Evolutionary conservation across 2,329 filamentous ascomycete genomes (phyloP).

Genomic region (Plectosphaerella plurivora): DNA sequence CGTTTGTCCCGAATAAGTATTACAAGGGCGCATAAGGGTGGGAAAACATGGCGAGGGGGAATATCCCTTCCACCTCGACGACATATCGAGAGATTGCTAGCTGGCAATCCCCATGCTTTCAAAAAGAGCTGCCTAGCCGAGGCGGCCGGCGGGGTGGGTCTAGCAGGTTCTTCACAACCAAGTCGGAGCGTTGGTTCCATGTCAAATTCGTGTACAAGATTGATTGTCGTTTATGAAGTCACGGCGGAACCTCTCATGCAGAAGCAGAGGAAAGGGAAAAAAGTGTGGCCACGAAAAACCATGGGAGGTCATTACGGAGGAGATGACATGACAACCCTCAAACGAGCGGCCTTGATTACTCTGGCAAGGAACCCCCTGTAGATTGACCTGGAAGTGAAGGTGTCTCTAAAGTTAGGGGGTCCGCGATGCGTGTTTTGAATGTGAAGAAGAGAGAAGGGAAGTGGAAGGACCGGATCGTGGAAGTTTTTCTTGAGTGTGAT

Average conservation of each 20-base stretch:
- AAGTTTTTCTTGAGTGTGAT: slow-evolving; percentile 1
- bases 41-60: no score
- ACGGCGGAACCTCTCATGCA: no score
- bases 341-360: slow-evolving; percentile 11
- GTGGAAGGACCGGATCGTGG: slow-evolving; percentile 3
- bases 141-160: no score
- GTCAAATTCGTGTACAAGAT: no score
- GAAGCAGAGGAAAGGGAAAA: background rate
- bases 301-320: slow-evolving; percentile 36
- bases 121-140: slow-evolving; percentile 2
- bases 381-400: background rate
- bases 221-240: no score
- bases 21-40: slow-evolving; percentile 38
- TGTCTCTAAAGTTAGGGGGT: background rate
- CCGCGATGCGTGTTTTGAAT: background rate
- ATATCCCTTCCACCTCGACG: no score
- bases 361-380: slow-evolving; percentile 6
- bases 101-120: background rate
- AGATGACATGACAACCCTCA: slow-evolving; percentile 35
- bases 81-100: no score
- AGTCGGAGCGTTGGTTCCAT: no score
- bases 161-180: no score
- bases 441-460: slow-evolving; percentile 17
- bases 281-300: slow-evolving; percentile 37
- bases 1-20: slow-evolving; percentile 79